Evolutionary conservation across 140 eudicot genomes (phyloP).

Genomic region (Ambrosia hybrid): DNA sequence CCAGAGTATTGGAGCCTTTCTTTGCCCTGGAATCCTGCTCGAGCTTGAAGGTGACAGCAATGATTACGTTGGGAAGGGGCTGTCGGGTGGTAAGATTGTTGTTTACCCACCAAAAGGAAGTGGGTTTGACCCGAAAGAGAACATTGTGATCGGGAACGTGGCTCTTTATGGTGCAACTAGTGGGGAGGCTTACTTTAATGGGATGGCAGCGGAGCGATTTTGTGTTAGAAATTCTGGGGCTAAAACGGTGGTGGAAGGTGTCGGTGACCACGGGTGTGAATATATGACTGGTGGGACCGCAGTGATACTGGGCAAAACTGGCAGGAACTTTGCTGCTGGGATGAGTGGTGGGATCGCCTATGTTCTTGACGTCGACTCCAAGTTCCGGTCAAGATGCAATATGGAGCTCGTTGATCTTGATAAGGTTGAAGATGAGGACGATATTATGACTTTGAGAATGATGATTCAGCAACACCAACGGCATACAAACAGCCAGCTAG

Average conservation of each 20-base stretch:
- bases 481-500: slow-evolving; percentile 86
- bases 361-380: slow-evolving; percentile 82
- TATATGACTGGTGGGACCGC: slow-evolving; percentile 98
- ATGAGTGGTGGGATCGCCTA: slow-evolving; percentile 99
- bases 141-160: slow-evolving; percentile 94
- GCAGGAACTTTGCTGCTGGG: slow-evolving; percentile 98
- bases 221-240: slow-evolving; percentile 98
- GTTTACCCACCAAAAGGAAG: slow-evolving; percentile 93
- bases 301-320: slow-evolving; percentile 87
- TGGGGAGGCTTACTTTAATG: slow-evolving; percentile 96
- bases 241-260: slow-evolving; percentile 96
- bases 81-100: slow-evolving; percentile 89
- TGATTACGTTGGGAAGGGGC: slow-evolving; percentile 96
- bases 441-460: slow-evolving; percentile 79
- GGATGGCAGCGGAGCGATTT: slow-evolving; percentile 98
- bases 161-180: slow-evolving; percentile 91
- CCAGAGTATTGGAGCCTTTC: slow-evolving; percentile 96
- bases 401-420: slow-evolving; percentile 93
- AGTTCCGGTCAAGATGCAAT: slow-evolving; percentile 74
- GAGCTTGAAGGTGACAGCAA: slow-evolving; percentile 99
- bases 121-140: slow-evolving; percentile 87
- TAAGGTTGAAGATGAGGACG: slow-evolving; percentile 89
- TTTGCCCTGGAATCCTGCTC: slow-evolving; percentile 80
- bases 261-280: slow-evolving; percentile 98
- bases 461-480: slow-evolving; percentile 97